Conservation (phyloP, 371 early-diverging fungal genomes). For the Thermomucor indicae-seudaticae region DNA sequence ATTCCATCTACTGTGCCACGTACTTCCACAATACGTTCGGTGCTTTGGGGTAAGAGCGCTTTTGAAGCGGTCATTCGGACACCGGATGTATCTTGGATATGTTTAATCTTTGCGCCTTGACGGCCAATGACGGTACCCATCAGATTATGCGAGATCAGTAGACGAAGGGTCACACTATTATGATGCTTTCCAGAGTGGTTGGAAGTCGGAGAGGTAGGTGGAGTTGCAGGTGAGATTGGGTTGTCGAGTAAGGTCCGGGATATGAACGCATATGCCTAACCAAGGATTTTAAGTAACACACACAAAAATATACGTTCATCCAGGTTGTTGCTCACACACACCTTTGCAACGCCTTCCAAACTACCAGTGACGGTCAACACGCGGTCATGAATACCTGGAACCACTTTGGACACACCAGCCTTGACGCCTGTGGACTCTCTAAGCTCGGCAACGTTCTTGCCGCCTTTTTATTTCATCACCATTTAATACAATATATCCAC, state of each 20-base stretch:
- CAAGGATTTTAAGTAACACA: background rate
- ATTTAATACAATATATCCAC: background rate
- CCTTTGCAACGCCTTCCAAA: slow-evolving; percentile 69
- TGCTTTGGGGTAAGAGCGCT: slow-evolving; percentile 80
- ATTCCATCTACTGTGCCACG: slow-evolving; percentile 71
- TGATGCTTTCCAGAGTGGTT: background rate
- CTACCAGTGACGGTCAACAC: slow-evolving; percentile 81
- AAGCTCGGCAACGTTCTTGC: slow-evolving; percentile 81
- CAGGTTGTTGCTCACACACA: slow-evolving; percentile 22
- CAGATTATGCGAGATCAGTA: slow-evolving; percentile 78
- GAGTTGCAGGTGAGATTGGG: slow-evolving; percentile 33
- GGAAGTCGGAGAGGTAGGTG: slow-evolving; percentile 10
- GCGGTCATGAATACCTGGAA: slow-evolving; percentile 81
- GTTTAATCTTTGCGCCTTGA: slow-evolving; percentile 82
- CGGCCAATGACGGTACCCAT: slow-evolving; percentile 89
- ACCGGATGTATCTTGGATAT: slow-evolving; percentile 79
- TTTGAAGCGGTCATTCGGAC: slow-evolving; percentile 82
- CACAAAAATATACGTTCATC: background rate
- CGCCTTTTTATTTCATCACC: slow-evolving; percentile 44
- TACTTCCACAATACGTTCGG: slow-evolving; percentile 83
- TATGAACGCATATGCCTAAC: slow-evolving; percentile 45
- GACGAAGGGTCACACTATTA: slow-evolving; percentile 47
- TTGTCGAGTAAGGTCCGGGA: slow-evolving; percentile 82
- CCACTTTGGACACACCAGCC: slow-evolving; percentile 83
- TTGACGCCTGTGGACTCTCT: slow-evolving; percentile 78